A percentile compares a stretch with the other conserved stretches of the same genome.
These are phyloP conservation scores for Herpetospermum pedunculosum DNA, from an alignment of 306 rosid genomes.

Conservation along the genomic window DNA sequence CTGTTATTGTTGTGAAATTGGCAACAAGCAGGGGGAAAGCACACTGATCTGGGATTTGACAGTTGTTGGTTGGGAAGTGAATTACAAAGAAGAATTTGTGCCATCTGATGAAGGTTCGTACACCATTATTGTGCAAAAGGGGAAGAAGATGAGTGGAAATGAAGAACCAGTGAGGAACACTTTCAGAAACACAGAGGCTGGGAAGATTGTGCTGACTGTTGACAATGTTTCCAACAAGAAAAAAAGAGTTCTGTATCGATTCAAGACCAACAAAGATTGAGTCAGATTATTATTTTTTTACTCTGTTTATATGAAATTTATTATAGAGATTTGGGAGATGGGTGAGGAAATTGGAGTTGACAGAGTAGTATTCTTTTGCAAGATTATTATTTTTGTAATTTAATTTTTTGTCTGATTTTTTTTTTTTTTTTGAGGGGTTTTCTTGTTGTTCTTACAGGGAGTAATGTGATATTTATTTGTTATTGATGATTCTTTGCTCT, in stretches of 20 bases:
- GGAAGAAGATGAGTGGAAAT: constrained; percentile 20
- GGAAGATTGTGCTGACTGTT: constrained; percentile 28
- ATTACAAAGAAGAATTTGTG: constrained; percentile 29
- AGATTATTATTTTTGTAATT: constrained; percentile 15
- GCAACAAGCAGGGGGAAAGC: constrained; percentile 4
- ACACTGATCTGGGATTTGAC: constrained; percentile 22
- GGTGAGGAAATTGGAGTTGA: constrained; percentile 3
- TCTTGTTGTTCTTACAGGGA: too few relatives aligned
- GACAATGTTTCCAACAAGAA: constrained; percentile 28
- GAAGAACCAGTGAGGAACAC: constrained; percentile 31
- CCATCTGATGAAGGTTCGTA: constrained; percentile 30
- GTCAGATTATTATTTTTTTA: neutral
- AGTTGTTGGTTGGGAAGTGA: constrained; percentile 37
- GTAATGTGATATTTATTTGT: neutral
- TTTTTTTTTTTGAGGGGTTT: too few relatives aligned
- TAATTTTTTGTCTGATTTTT: constrained; percentile 9
- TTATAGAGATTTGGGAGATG: neutral
- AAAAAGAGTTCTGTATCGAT: constrained; percentile 28
- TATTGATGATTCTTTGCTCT: neutral
- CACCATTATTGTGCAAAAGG: constrained; percentile 35
- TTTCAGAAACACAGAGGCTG: constrained; percentile 25
- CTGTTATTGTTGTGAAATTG: too few relatives aligned
- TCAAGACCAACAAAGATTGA: constrained; percentile 29
- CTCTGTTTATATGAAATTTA: neutral
- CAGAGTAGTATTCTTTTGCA: constrained; percentile 16